A percentile compares a stretch with the other conserved stretches of the same genome.
These are phyloP conservation scores for Dittrichia graveolens DNA, from an alignment of 129 eudicot species.

Conservation along the genomic window DNA sequence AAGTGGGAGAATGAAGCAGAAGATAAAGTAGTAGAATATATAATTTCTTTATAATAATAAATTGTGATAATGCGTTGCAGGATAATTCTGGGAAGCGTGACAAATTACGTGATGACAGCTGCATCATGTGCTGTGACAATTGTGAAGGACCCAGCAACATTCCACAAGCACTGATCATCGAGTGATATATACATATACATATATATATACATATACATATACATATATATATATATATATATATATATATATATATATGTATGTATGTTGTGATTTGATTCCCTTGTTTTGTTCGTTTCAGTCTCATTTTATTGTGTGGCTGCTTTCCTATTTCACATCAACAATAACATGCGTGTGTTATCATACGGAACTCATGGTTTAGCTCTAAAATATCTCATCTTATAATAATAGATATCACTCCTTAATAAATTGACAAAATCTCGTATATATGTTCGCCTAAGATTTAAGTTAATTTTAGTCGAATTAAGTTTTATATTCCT, in stretches of 20 bases:
- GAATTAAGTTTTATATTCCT: no score
- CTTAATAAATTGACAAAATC: no score
- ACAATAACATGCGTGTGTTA: neutral
- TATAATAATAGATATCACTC: no score
- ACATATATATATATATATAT: no score
- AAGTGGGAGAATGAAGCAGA: no score
- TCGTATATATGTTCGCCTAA: no score
- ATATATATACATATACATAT: no score
- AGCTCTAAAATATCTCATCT: no score
- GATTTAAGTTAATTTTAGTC: no score
- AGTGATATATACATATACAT: neutral
- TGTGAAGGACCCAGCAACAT: constrained; percentile 69
- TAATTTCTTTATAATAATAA: neutral
- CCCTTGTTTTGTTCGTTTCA: neutral
- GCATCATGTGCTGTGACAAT: constrained; percentile 84
- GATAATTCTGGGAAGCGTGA: constrained; percentile 87
- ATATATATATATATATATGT: no score
- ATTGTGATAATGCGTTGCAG: constrained; percentile 31
- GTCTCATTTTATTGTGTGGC: neutral
- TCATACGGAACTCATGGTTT: neutral
- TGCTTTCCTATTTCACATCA: neutral
- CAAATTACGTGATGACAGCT: constrained; percentile 63
- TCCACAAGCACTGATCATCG: constrained; percentile 58
- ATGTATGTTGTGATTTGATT: neutral
- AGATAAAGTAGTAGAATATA: no score